A percentile compares a stretch with the other conserved stretches of the same genome.
phyloP scores from a whole-genome alignment of 176 grass and related monocot genomes.

The Chrysopogon serrulatus region DNA sequence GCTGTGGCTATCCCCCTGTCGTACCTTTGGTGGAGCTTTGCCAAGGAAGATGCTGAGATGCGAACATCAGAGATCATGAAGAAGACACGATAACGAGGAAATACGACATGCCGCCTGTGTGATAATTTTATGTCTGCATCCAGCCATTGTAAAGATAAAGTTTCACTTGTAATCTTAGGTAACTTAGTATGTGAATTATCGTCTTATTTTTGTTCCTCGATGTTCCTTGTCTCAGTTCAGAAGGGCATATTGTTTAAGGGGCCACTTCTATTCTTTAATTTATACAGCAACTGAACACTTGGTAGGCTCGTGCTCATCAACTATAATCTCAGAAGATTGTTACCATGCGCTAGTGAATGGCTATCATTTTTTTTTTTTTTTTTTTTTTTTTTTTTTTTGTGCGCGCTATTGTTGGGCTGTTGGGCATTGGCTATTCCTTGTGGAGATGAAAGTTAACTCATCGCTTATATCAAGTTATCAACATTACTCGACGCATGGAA shows the following conservation, averaged over 20 bases:
- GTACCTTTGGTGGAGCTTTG: constrained; percentile 91
- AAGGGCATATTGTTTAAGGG: constrained; percentile 17
- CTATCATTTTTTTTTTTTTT: background rate
- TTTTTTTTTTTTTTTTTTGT: background rate
- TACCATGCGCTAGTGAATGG: background rate
- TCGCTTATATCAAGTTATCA: background rate
- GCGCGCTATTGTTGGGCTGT: background rate
- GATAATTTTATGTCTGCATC: constrained; percentile 14
- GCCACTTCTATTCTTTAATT: constrained; percentile 27
- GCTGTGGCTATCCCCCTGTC: constrained; percentile 49
- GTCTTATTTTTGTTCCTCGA: constrained; percentile 15
- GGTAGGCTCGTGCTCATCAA: background rate
- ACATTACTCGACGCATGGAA: background rate
- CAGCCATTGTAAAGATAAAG: constrained; percentile 45
- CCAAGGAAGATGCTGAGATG: constrained; percentile 76
- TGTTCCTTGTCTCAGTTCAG: constrained; percentile 23
- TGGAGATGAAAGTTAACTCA: background rate
- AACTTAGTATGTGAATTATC: constrained; percentile 38
- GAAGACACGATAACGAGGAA: constrained; percentile 55
- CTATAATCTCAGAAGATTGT: background rate
- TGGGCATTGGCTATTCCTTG: background rate
- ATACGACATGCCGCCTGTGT: background rate
- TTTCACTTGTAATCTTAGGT: constrained; percentile 34
- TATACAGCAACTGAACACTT: constrained; percentile 13
- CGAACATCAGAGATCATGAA: constrained; percentile 53